These are phyloP conservation scores for Chaetomiaceae sp. DNA, from an alignment of 2,329 filamentous ascomycete species.

Conservation along the genomic window DNA sequence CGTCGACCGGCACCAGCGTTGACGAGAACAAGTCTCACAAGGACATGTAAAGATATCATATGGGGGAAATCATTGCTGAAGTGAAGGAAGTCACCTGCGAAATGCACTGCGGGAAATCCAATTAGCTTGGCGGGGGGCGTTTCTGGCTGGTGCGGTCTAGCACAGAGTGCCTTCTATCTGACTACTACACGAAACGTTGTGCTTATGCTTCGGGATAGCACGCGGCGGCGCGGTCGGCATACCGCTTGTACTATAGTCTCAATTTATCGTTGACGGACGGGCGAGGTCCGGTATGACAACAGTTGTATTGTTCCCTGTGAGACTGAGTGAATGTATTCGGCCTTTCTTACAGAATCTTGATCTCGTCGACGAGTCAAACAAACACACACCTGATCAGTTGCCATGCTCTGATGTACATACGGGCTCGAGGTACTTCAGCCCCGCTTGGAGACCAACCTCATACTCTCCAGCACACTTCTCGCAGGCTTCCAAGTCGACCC, in stretches of 20 bases:
- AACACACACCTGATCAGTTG: no score
- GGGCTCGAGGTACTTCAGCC: no score
- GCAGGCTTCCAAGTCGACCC: constrained; percentile 32
- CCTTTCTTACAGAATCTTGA: no score
- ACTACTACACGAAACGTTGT: constrained; percentile 19
- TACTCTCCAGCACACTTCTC: constrained; percentile 22
- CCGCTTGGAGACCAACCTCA: no score
- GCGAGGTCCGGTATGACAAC: background rate
- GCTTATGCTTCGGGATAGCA: constrained; percentile 16
- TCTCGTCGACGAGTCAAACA: no score
- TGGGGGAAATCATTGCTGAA: background rate
- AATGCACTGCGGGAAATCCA: constrained; percentile 21
- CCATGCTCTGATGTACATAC: no score
- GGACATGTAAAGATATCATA: constrained; percentile 20
- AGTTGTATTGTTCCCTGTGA: background rate
- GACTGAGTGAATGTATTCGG: no score
- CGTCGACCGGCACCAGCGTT: constrained; percentile 54
- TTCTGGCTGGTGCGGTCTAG: constrained; percentile 16
- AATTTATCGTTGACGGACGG: constrained; percentile 9
- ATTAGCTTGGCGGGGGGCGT: constrained; percentile 24
- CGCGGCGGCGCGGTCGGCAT: constrained; percentile 16
- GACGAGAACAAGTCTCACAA: constrained; percentile 45
- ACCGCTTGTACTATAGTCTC: constrained; percentile 22
- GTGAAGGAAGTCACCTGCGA: constrained; percentile 23
- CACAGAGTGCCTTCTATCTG: constrained; percentile 24